Evolutionary conservation across 768 basidiomycete species (phyloP), one percentile per base, ranked within the genome.

Genomic region (Pleurotus giganteus): DNA sequence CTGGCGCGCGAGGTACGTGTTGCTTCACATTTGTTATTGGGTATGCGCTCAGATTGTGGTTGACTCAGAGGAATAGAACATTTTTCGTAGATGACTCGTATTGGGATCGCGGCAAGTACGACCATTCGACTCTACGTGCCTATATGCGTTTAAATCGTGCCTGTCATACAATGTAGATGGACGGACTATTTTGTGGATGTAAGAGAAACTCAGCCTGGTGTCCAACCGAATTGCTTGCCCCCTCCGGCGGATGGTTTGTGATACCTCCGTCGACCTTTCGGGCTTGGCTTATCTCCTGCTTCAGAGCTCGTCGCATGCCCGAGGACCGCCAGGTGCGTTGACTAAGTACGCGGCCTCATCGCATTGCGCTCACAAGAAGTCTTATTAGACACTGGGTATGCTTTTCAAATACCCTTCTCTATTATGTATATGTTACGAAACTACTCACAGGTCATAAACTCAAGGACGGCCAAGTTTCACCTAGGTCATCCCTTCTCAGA

Each of bases 221-320:
- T 85, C 26, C 79, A 89, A 62, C 84, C 82, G 17, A 82, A 77
- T 6, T 89, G 88, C 57, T 68, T 64, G 54, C 69, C 81, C 3
- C 86, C 88, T 39, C 84, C 83, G 13, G 77, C 85, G 6, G 73
- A 86, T 68, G 85, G 86, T 86, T 59, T 52, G 67, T 57, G 15
- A 11, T 57, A 23, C 27, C 51, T 50, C 13, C 15, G 11, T 47
- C 41, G 7, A 26, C 29, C 41, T 27, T 32, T 12, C 17, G 13
- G 13, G 15, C 2, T 26, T 24, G 47, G 11, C 13, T 53, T 46
- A 27, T 28, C 19, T 57, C 49, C 37, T 36, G 21, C 34, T 36
- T 46, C 54, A 88, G 88, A 88, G 64, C 71, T 84, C 23, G 86
- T 87, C 21, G 83, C 87, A n/a, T 89, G 88, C 63, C 88, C 88